Conservation (phyloP, 2,329 filamentous ascomycete species). For the Pseudocercospora ulei region DNA sequence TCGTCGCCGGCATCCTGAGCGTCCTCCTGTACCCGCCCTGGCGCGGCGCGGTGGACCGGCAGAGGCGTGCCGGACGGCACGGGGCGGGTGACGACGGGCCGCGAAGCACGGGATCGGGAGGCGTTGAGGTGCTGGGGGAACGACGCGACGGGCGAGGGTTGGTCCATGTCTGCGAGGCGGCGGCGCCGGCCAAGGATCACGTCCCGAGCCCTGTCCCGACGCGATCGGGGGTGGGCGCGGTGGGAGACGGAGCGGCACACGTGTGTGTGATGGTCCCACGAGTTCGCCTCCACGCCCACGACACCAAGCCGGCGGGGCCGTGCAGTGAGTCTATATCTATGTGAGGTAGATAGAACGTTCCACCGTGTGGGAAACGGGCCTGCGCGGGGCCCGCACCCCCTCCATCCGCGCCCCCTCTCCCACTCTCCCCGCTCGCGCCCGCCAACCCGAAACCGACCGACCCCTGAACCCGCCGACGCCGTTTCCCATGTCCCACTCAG, state of each 20-base stretch:
- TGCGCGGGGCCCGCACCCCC: too few species aligned
- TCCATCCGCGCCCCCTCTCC: too few species aligned
- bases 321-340: too few species aligned
- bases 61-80: conserved; percentile 9
- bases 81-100: conserved; percentile 7
- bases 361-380: too few species aligned
- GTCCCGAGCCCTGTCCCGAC: conserved; percentile 15
- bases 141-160: conserved; percentile 9
- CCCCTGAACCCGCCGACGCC: too few species aligned
- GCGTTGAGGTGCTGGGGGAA: conserved; percentile 14
- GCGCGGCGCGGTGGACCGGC: conserved; percentile 51
- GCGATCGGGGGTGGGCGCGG: conserved; percentile 15
- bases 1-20: conserved; percentile 64
- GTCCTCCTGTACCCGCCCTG: conserved; percentile 71
- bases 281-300: too few species aligned
- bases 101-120: conserved; percentile 6
- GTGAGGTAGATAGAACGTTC: too few species aligned
- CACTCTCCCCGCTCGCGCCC: too few species aligned
- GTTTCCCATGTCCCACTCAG: too few species aligned
- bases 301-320: too few species aligned
- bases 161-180: conserved; percentile 11
- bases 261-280: too few species aligned
- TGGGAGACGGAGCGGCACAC: not conserved
- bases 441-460: too few species aligned
- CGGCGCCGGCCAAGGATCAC: conserved; percentile 1